phyloP scores from a whole-genome alignment of 169 alveolate species.

The Pseudocohnilembus persalinus region DNA sequence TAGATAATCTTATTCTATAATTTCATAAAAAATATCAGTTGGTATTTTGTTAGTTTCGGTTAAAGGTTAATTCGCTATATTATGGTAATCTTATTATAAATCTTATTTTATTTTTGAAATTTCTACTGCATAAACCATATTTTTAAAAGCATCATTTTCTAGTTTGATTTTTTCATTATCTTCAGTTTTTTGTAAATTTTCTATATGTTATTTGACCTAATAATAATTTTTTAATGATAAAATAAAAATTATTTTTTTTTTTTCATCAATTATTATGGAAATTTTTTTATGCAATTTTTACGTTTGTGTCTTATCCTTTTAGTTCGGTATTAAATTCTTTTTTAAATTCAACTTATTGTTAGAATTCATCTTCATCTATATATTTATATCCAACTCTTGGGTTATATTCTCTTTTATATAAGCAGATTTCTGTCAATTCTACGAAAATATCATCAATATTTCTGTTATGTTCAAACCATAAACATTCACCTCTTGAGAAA shows the following conservation, averaged over 20 bases:
- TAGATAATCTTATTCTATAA: constrained; percentile 11
- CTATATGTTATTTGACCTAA: constrained; percentile 5
- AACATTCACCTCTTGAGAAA: constrained; percentile 22
- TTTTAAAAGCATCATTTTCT: constrained; percentile 17
- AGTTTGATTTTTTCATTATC: constrained; percentile 1
- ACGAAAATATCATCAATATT: constrained; percentile 16
- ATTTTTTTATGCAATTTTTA: no score
- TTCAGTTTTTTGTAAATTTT: constrained; percentile 1
- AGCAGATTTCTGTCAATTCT: constrained; percentile 5
- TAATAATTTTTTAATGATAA: constrained; percentile 1
- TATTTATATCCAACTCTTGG: constrained; percentile 23
- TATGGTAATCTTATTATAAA: neutral
- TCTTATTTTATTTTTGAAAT: constrained; percentile 1
- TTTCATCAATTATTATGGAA: constrained; percentile 3
- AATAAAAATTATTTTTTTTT: neutral
- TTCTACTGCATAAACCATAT: neutral
- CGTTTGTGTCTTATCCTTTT: neutral
- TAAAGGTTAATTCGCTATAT: neutral
- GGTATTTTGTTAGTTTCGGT: constrained; percentile 5
- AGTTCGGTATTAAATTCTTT: neutral
- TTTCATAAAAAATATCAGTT: constrained; percentile 5
- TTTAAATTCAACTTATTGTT: neutral
- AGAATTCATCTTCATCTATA: neutral
- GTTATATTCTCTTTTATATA: constrained; percentile 23
- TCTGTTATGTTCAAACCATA: constrained; percentile 20